Conservation (phyloP, 1,139 yeast species). For the Pichia sp. region DNA sequence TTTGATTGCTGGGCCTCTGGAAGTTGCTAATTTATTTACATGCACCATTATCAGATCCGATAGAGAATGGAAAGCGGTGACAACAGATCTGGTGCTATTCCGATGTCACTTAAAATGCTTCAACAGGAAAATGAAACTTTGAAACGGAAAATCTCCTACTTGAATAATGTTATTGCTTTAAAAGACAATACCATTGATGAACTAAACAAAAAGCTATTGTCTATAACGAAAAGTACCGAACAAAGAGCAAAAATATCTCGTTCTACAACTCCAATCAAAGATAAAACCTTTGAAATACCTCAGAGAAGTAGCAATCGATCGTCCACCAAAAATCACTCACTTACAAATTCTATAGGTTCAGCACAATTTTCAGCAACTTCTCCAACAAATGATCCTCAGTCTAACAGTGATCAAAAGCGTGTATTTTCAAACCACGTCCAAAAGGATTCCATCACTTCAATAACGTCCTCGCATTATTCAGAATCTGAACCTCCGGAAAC, state of each 20-base stretch:
- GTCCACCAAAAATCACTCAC: not conserved
- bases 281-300: conserved; percentile 11
- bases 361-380: not conserved
- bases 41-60: no score
- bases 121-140: conserved; percentile 9
- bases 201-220: conserved; percentile 4
- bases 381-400: not conserved
- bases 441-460: conserved; percentile 8
- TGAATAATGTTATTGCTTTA: conserved; percentile 9
- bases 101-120: conserved; percentile 1
- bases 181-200: conserved; percentile 12
- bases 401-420: not conserved
- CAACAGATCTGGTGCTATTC: not conserved
- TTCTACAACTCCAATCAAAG: not conserved
- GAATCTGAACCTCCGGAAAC: conserved; percentile 1
- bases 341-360: not conserved
- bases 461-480: conserved; percentile 13
- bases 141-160: conserved; percentile 6
- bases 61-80: not conserved
- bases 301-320: conserved; percentile 10
- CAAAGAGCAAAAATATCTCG: not conserved
- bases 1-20: no score
- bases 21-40: no score
- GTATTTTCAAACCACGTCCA: conserved; percentile 1
- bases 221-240: not conserved